Percentiles rank a stretch among this genome's conserved stretches.
phyloP scores from a whole-genome alignment of 306 rosid genomes.

The Vigna mungo region DNA sequence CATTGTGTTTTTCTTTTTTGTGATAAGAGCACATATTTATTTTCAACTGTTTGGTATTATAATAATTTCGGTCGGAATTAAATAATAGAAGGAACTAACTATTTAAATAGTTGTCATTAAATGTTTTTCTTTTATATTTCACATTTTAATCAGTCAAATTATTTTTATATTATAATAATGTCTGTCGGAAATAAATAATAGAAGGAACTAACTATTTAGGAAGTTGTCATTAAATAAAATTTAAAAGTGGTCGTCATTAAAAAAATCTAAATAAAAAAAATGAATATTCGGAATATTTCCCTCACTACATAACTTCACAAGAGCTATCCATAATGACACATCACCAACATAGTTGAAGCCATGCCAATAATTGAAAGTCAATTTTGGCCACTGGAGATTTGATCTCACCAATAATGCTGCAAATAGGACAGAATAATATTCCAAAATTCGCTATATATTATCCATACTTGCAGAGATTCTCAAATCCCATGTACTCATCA shows the following conservation, averaged over 20 bases:
- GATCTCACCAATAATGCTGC: not conserved
- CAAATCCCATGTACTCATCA: constrained; percentile 87
- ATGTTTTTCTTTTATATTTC: no score
- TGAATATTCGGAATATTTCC: constrained; percentile 30
- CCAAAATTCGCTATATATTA: constrained; percentile 33
- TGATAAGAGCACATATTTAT: no score
- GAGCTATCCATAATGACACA: constrained; percentile 5
- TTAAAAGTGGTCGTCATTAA: not conserved
- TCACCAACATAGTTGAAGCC: not conserved
- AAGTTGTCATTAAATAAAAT: no score
- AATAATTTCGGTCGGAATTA: no score
- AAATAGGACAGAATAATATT: constrained; percentile 35
- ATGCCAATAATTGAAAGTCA: constrained; percentile 9
- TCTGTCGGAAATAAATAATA: no score
- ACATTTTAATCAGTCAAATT: no score
- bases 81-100: no score
- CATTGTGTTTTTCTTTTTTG: no score
- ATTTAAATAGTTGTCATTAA: no score
- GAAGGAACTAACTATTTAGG: no score
- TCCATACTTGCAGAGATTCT: constrained; percentile 74
- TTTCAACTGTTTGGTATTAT: no score
- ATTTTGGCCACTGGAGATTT: constrained; percentile 12
- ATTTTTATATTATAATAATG: no score
- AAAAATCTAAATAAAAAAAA: not conserved
- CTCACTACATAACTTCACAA: constrained; percentile 27